Conservation (phyloP, 2,329 filamentous ascomycete genomes). For the Calonectria hawksworthii region DNA sequence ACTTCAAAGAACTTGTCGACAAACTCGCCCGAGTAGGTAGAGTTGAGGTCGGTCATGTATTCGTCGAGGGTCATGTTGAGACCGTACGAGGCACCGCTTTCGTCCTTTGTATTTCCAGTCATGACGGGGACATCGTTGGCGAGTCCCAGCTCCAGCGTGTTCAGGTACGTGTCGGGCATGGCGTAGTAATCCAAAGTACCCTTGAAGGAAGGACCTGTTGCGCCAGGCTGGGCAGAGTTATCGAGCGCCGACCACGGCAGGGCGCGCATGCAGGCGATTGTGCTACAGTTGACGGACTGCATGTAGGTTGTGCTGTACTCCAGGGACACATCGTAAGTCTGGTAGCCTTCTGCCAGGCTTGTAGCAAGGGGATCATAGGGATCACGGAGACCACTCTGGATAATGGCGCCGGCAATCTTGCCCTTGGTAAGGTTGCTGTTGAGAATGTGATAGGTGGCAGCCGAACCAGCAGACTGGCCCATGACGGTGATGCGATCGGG, state of each 20-base stretch:
- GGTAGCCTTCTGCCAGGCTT: not conserved
- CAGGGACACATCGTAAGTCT: not conserved
- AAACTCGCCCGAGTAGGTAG: not conserved
- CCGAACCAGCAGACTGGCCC: conserved; percentile 19
- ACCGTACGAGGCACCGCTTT: not conserved
- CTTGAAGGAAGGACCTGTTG: not conserved
- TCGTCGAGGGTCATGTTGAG: not conserved
- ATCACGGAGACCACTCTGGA: conserved; percentile 21
- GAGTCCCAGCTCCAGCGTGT: not conserved
- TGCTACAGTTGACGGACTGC: not conserved
- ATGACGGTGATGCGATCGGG: conserved; percentile 20
- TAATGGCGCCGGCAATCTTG: conserved; percentile 24
- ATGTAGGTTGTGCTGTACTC: not conserved
- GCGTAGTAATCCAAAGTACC: not conserved
- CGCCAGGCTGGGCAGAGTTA: not conserved
- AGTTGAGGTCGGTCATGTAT: not conserved
- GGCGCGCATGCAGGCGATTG: not conserved
- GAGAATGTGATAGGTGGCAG: conserved; percentile 21
- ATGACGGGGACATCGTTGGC: not conserved
- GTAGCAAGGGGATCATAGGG: conserved; percentile 9
- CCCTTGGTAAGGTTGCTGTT: conserved; percentile 26
- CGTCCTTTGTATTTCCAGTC: not conserved
- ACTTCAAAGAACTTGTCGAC: not conserved
- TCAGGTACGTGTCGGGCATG: conserved; percentile 1
- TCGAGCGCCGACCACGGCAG: not conserved